Evolutionary conservation across 2,329 filamentous ascomycete species (phyloP), one percentile per base, ranked within the genome.

Genomic region (Fusarium transvaalense): DNA sequence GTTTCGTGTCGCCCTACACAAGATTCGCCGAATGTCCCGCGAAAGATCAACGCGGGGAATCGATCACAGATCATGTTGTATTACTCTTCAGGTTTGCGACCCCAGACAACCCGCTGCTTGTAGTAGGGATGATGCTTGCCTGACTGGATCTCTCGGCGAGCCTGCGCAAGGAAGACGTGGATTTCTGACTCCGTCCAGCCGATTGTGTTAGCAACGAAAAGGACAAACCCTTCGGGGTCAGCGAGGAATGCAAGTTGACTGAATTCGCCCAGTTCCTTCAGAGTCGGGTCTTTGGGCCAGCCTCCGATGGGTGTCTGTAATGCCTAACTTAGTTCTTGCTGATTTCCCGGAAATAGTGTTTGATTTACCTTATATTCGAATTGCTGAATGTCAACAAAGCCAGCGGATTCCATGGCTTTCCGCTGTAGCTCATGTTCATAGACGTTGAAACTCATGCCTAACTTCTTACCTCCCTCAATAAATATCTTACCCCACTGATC

Each of bases 401-500:
- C 58, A 29, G 58, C 58, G 17, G 58, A 45, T 3, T 61, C 58
- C 58, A 61, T 61, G 2, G 58, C 58, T 2, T 61, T 61, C 0
- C 45, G 27, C 13, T 61, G 58, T 0, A 61, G 17, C 9, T 61
- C 58, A 6, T 61, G 21, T 25, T 61, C 58, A 4, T 61, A 61
- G 4, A 61, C 1, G 0, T 7, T 34, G 5, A 61, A 61, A 31
- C 32, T 61, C 4, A 19, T 10, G 0, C 58, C 58, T 1, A 61
- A 12, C 38, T 61, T 61, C 27, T 61, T 61, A 8, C 45, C 58
- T 5, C 58, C 58, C 12, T 61, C 58, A 2, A 61, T 61, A 2
- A 61, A 61, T 2, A 61, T n/a, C 21, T 61, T 61, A 4, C 58
- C 58, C 58, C 58, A 61, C 27, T 61, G 58, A 3, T 51, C 58